Conservation (phyloP, 306 rosid genomes). For the Pyrus pyrifolia region DNA sequence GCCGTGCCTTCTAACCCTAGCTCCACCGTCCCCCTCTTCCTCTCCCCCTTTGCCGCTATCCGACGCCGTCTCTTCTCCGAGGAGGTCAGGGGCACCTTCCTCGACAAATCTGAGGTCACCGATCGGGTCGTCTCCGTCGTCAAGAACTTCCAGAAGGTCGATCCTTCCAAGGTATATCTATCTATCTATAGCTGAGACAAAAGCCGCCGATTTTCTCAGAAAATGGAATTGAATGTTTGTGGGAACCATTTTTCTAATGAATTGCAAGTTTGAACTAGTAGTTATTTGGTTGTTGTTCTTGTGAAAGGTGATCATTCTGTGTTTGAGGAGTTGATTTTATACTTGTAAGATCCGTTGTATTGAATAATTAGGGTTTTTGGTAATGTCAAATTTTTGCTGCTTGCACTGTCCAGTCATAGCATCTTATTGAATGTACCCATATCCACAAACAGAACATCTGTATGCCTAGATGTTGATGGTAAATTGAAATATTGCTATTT, state of each 20-base stretch:
- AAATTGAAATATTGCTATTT: not conserved
- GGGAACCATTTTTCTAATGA: not conserved
- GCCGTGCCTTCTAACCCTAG: constrained; percentile 20
- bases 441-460: not conserved
- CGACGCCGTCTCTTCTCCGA: constrained; percentile 60
- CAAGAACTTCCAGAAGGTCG: constrained; percentile 90
- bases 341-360: not conserved
- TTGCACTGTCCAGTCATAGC: not conserved
- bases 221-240: not conserved
- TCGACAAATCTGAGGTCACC: constrained; percentile 88
- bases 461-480: not conserved
- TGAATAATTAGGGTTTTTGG: not conserved
- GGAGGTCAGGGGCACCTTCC: constrained; percentile 72
- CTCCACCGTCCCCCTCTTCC: constrained; percentile 10
- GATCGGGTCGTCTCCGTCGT: constrained; percentile 88
- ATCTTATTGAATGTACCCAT: no score
- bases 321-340: not conserved
- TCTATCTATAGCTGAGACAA: not conserved
- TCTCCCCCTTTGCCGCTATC: constrained; percentile 28
- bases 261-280: not conserved
- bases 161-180: constrained; percentile 66
- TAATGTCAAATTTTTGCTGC: not conserved
- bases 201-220: not conserved
- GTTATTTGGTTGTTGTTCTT: not conserved
- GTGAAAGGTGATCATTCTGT: not conserved